Evolutionary conservation across 2,329 filamentous ascomycete genomes (phyloP).

Genomic region (Epichloe coenophiala): DNA sequence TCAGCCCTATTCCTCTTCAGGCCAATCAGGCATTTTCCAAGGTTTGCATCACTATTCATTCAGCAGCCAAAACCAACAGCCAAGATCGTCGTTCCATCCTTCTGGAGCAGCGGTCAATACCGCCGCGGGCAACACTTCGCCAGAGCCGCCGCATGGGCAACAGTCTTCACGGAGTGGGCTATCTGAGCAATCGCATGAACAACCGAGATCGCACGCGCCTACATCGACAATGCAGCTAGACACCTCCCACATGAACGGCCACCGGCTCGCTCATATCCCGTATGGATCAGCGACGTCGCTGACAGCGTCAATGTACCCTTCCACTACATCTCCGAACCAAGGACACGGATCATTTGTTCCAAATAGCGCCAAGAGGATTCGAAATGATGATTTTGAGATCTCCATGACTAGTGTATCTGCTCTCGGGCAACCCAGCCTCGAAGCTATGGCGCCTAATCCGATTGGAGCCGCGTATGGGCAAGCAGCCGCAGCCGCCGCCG

Average conservation of each 20-base stretch:
- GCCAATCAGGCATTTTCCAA: constrained; percentile 15
- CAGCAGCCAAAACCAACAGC: constrained; percentile 15
- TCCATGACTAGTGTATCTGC: constrained; percentile 36
- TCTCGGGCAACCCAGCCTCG: constrained; percentile 41
- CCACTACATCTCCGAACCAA: constrained; percentile 29
- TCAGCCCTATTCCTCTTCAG: constrained; percentile 45
- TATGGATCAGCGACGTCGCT: constrained; percentile 37
- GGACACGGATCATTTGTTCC: constrained; percentile 18
- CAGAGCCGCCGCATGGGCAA: constrained; percentile 24
- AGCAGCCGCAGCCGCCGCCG: constrained; percentile 21
- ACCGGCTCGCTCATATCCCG: constrained; percentile 38
- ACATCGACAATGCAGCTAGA: constrained; percentile 38
- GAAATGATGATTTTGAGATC: constrained; percentile 46
- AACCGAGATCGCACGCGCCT: constrained; percentile 19
- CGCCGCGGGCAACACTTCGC: constrained; percentile 32
- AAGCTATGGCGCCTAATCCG: constrained; percentile 39
- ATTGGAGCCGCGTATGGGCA: constrained; percentile 39
- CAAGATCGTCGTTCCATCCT: constrained; percentile 34
- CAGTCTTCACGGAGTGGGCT: constrained; percentile 19
- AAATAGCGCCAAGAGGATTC: constrained; percentile 34
- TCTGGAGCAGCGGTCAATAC: constrained; percentile 19
- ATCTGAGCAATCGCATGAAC: constrained; percentile 24
- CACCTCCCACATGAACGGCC: constrained; percentile 37
- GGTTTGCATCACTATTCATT: constrained; percentile 6
- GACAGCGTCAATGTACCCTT: constrained; percentile 38